Percentiles rank a stretch among this genome's conserved stretches.
Evolutionary conservation across 306 rosid genomes (phyloP).

Genomic region (Fragaria ananassa): DNA sequence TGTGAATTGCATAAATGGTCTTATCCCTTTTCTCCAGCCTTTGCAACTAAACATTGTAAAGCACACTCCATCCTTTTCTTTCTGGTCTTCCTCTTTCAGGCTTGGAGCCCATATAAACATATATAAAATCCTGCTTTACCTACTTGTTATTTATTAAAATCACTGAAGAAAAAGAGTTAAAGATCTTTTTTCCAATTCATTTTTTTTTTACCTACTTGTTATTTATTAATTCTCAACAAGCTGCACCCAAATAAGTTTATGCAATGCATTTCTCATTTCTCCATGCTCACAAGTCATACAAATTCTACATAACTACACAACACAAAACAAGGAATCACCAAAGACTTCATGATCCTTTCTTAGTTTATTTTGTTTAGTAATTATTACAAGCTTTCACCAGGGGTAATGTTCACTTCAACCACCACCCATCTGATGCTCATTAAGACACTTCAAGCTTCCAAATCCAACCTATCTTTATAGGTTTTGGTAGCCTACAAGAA

Average conservation of each 20-base stretch:
- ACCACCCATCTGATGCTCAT: constrained; percentile 3
- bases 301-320: not conserved
- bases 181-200: not conserved
- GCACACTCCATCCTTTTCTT: constrained; percentile 5
- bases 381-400: constrained; percentile 14
- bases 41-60: constrained; percentile 7
- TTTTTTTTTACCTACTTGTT: not conserved
- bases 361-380: not conserved
- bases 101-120: not conserved
- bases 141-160: not conserved
- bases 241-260: not conserved
- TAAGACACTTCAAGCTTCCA: not conserved
- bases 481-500: constrained; percentile 14
- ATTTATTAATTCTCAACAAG: not conserved
- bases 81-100: not conserved
- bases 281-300: not conserved
- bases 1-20: not conserved
- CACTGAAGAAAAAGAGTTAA: not conserved
- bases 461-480: constrained; percentile 4
- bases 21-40: constrained; percentile 7
- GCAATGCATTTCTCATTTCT: not conserved
- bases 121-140: constrained; percentile 6
- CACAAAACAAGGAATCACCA: not conserved
- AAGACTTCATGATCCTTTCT: not conserved
- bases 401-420: constrained; percentile 1